These are phyloP conservation scores for Onygenales sp. DNA, from an alignment of 2,329 filamentous ascomycete species.

Conservation along the genomic window DNA sequence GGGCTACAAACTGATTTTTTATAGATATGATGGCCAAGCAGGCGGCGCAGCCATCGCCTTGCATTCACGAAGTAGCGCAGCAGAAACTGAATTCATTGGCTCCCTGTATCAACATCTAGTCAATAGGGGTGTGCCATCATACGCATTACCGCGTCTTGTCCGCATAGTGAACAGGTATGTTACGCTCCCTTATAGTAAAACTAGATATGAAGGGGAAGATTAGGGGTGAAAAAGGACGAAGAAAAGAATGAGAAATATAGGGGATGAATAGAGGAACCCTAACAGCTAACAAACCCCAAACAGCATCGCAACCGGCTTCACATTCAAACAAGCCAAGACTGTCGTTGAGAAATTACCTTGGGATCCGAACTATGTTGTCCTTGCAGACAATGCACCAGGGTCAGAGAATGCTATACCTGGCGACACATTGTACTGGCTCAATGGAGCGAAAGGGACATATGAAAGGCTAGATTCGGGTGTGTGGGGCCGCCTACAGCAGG, in stretches of 20 bases:
- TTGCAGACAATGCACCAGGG: neutral
- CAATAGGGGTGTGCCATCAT: slow-evolving; percentile 37
- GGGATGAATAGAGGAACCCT: neutral
- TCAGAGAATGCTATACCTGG: slow-evolving; percentile 9
- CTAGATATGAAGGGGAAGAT: neutral
- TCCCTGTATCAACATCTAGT: slow-evolving; percentile 30
- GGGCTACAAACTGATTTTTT: slow-evolving; percentile 45
- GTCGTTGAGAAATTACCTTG: slow-evolving; percentile 35
- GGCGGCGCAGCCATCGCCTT: slow-evolving; percentile 66
- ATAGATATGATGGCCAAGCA: slow-evolving; percentile 71
- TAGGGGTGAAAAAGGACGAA: neutral
- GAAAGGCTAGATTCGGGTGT: slow-evolving; percentile 26
- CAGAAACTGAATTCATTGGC: slow-evolving; percentile 28
- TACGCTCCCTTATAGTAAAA: too few species aligned
- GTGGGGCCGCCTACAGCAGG: slow-evolving; percentile 35
- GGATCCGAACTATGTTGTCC: slow-evolving; percentile 14
- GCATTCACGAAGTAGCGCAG: slow-evolving; percentile 19
- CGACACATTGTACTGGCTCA: slow-evolving; percentile 37
- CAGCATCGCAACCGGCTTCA: slow-evolving; percentile 34
- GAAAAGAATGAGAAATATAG: neutral
- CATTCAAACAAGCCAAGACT: slow-evolving; percentile 42
- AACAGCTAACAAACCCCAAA: neutral
- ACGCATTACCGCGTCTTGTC: slow-evolving; percentile 39
- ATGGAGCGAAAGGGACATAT: slow-evolving; percentile 27
- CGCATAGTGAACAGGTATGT: slow-evolving; percentile 37